phyloP scores from a whole-genome alignment of 1,284 basidiomycete genomes.

The Amylostereum chailletii region DNA sequence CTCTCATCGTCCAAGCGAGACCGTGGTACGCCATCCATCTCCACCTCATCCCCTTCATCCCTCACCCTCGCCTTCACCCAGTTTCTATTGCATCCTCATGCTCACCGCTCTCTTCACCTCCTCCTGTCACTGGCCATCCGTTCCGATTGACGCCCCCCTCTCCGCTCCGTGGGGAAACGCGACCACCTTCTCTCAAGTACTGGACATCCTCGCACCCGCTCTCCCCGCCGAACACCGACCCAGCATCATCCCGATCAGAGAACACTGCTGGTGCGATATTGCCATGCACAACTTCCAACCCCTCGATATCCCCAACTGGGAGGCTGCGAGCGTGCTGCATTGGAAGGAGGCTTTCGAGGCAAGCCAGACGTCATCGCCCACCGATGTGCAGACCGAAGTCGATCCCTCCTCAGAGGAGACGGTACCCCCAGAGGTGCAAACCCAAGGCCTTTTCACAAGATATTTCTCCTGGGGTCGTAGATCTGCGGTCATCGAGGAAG shows the following conservation, averaged over 20 bases:
- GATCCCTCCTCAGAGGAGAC: not conserved
- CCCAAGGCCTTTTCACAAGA: not conserved
- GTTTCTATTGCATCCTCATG: constrained; percentile 77
- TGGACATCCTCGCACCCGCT: constrained; percentile 31
- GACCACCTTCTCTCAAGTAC: constrained; percentile 58
- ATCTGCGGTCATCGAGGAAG: not conserved
- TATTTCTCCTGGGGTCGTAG: not conserved
- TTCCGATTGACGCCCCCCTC: constrained; percentile 53
- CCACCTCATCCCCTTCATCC: not conserved
- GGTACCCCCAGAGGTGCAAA: not conserved
- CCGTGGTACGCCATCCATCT: constrained; percentile 51
- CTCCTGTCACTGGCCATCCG: constrained; percentile 79
- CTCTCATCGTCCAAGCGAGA: constrained; percentile 66
- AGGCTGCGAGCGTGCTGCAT: constrained; percentile 46
- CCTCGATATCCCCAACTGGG: constrained; percentile 67
- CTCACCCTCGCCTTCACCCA: constrained; percentile 18
- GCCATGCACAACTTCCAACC: constrained; percentile 54
- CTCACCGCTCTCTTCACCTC: constrained; percentile 72
- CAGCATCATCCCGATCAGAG: constrained; percentile 48
- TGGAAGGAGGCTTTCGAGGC: constrained; percentile 33
- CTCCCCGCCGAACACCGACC: constrained; percentile 21
- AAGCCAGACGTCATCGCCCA: not conserved
- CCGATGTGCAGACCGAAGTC: not conserved
- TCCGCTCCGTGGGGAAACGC: constrained; percentile 58
- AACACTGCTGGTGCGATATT: constrained; percentile 78